Conservation (phyloP, 495 filamentous ascomycete species). For the Thermothielavioides terrestris region DNA sequence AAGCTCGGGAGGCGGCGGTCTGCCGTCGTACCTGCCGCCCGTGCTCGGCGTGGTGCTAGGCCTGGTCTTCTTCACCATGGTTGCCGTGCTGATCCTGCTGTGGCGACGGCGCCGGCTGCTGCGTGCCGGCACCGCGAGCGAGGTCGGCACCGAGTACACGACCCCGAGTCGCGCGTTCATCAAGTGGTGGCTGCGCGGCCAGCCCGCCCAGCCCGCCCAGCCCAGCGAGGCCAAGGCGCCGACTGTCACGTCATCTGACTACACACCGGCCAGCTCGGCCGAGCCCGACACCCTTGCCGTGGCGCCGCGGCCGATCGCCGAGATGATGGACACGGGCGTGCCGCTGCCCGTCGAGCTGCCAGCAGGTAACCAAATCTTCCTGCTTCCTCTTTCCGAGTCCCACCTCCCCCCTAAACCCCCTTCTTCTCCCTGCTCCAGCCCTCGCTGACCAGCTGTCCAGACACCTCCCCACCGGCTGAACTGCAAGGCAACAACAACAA, state of each 20-base stretch:
- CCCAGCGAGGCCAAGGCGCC: conserved; percentile 31
- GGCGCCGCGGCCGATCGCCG: conserved; percentile 17
- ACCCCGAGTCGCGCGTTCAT: conserved; percentile 34
- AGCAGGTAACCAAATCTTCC: conserved; percentile 23
- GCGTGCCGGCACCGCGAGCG: conserved; percentile 25
- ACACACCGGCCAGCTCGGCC: conserved; percentile 15
- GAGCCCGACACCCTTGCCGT: conserved; percentile 21
- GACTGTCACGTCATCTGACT: conserved; percentile 35
- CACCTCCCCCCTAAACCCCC: conserved; percentile 4
- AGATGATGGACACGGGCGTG: conserved; percentile 34
- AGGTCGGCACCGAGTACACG: conserved; percentile 39
- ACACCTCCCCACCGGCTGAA: conserved; percentile 28
- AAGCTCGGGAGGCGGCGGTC: conserved; percentile 27
- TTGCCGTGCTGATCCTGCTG: conserved; percentile 45
- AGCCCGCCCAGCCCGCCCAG: conserved; percentile 10
- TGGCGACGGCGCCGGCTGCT: conserved; percentile 43
- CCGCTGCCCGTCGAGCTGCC: conserved; percentile 31
- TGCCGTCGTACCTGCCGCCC: conserved; percentile 53
- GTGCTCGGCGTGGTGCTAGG: conserved; percentile 61
- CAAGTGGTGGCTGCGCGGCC: conserved; percentile 37
- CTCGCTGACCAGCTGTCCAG: no score
- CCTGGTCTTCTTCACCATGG: conserved; percentile 47
- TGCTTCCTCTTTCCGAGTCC: background rate
- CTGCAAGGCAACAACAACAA: conserved; percentile 29
- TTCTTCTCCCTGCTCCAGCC: no score